These are phyloP conservation scores for Pythium vanterpoolii DNA, from an alignment of 352 stramenopile species.

Conservation along the genomic window DNA sequence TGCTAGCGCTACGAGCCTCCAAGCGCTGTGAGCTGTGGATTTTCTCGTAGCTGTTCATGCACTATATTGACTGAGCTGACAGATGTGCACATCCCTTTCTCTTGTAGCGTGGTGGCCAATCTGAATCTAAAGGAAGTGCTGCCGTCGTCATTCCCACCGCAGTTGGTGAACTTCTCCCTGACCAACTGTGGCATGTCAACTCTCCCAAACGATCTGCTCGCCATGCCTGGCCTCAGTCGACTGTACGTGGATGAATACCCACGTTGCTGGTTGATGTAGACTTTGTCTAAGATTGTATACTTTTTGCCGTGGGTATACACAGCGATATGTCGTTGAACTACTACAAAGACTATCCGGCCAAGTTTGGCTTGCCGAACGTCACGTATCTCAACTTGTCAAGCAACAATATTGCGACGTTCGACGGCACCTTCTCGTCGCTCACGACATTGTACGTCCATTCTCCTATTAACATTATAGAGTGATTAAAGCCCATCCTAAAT, in stretches of 20 bases:
- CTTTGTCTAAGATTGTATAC: background rate
- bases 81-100: background rate
- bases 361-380: slow-evolving; percentile 44
- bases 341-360: slow-evolving; percentile 42
- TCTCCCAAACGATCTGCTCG: slow-evolving; percentile 47
- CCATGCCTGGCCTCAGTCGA: slow-evolving; percentile 44
- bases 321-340: slow-evolving; percentile 59
- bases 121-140: slow-evolving; percentile 37
- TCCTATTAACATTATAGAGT: background rate
- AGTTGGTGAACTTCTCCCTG: slow-evolving; percentile 50
- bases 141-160: slow-evolving; percentile 46
- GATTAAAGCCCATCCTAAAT: background rate
- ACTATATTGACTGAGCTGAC: background rate
- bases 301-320: background rate
- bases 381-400: slow-evolving; percentile 49
- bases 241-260: slow-evolving; percentile 40
- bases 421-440: slow-evolving; percentile 45
- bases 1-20: slow-evolving; percentile 30
- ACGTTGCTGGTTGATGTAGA: background rate
- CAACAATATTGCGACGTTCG: slow-evolving; percentile 48
- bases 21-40: slow-evolving; percentile 35
- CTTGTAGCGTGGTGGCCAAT: slow-evolving; percentile 45
- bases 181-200: slow-evolving; percentile 53
- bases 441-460: slow-evolving; percentile 38
- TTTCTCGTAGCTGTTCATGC: background rate